Evolutionary conservation across 2,329 filamentous ascomycete species (phyloP).

Genomic region (Pseudomassariella vexata): DNA sequence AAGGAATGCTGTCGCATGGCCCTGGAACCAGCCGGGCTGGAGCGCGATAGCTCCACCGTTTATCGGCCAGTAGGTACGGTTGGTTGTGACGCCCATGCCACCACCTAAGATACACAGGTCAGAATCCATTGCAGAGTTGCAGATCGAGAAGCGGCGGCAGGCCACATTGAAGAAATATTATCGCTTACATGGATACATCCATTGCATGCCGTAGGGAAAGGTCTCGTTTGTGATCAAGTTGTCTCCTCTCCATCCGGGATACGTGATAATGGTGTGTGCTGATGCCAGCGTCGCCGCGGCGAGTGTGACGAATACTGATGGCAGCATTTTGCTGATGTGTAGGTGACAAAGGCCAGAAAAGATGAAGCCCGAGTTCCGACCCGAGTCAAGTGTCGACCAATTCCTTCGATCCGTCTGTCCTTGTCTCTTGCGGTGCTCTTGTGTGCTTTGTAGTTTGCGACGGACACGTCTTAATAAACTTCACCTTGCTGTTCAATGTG

Average conservation of each 20-base stretch:
- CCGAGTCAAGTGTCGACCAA: no score
- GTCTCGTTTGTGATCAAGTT: conserved; percentile 74
- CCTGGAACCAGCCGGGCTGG: conserved; percentile 94
- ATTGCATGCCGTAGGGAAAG: conserved; percentile 89
- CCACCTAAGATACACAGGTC: conserved; percentile 56
- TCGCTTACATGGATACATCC: conserved; percentile 83
- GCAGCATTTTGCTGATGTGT: conserved; percentile 34
- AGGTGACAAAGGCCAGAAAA: no score
- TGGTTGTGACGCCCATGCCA: conserved; percentile 68
- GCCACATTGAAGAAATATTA: neutral
- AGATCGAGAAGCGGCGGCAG: conserved; percentile 4
- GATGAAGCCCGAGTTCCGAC: no score
- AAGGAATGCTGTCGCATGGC: conserved; percentile 74
- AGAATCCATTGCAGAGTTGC: conserved; percentile 2
- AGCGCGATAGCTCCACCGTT: conserved; percentile 81
- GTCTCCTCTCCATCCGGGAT: conserved; percentile 82
- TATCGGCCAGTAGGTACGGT: conserved; percentile 89
- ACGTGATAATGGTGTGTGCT: conserved; percentile 79
- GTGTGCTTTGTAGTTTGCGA: no score
- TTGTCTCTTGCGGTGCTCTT: no score
- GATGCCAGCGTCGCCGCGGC: conserved; percentile 43
- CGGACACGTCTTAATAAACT: no score
- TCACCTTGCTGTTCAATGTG: no score
- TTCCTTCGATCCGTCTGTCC: no score
- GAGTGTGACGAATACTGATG: conserved; percentile 37